Percentiles rank a stretch among this genome's conserved stretches.
phyloP scores from a whole-genome alignment of 306 rosid genomes.

The Cicer yamashitae region DNA sequence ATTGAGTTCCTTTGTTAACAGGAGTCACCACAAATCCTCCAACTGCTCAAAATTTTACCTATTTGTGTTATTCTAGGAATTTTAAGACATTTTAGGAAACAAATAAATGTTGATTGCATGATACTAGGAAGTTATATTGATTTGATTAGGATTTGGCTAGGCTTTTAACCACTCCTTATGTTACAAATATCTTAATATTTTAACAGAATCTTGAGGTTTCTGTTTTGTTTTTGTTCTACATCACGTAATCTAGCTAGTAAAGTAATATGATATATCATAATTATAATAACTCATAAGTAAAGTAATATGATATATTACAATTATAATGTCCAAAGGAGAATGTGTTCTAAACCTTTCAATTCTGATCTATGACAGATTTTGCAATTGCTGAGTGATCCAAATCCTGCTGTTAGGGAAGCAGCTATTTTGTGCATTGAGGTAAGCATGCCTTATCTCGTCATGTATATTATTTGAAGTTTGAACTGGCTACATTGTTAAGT shows the following conservation, averaged over 20 bases:
- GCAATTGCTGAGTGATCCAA: slow-evolving; percentile 89
- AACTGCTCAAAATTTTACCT: slow-evolving; percentile 48
- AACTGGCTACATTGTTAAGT: slow-evolving; percentile 23
- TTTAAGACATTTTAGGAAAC: slow-evolving; percentile 4
- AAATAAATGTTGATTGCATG: background rate
- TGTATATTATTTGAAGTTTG: slow-evolving; percentile 29
- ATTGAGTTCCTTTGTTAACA: slow-evolving; percentile 68
- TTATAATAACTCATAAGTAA: background rate
- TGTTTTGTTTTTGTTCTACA: background rate
- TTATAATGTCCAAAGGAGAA: too few species aligned
- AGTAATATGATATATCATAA: background rate
- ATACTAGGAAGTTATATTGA: too few species aligned
- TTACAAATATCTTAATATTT: too few species aligned
- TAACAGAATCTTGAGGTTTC: too few species aligned
- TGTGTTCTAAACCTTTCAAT: slow-evolving; percentile 27
- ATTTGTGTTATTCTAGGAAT: slow-evolving; percentile 3
- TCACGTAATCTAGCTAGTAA: background rate
- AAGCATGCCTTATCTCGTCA: slow-evolving; percentile 38
- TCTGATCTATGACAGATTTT: slow-evolving; percentile 66
- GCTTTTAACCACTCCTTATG: too few species aligned
- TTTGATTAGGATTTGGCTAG: too few species aligned
- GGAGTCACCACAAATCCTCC: slow-evolving; percentile 93
- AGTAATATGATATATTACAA: too few species aligned
- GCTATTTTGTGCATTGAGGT: slow-evolving; percentile 95
- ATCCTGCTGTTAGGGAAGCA: slow-evolving; percentile 90